A percentile compares a stretch with the other conserved stretches of the same genome.
Evolutionary conservation across 768 basidiomycete genomes (phyloP).

Genomic region (Russula compacta): DNA sequence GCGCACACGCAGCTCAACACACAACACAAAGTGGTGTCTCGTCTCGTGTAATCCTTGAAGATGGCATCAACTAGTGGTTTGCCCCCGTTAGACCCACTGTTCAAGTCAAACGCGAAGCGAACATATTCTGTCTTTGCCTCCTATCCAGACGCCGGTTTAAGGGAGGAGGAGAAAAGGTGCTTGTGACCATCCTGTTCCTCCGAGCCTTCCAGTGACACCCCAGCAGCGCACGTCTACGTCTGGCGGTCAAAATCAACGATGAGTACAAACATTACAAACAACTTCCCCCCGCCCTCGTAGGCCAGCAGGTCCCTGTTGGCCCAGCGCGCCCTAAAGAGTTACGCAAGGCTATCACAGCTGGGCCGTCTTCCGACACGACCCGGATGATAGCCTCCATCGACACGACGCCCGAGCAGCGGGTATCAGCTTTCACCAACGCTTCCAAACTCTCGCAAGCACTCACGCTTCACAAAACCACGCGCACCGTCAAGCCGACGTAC

Average conservation of each 20-base stretch:
- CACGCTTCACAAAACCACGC: constrained; percentile 84
- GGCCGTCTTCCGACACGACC: constrained; percentile 42
- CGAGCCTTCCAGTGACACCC: background rate
- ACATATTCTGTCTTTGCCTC: constrained; percentile 64
- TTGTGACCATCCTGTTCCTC: constrained; percentile 9
- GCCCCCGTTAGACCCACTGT: constrained; percentile 58
- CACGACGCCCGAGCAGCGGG: constrained; percentile 55
- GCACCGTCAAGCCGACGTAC: constrained; percentile 91
- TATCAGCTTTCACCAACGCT: constrained; percentile 61
- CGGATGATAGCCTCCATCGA: constrained; percentile 68
- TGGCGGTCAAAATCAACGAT: constrained; percentile 79
- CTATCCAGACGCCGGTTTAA: constrained; percentile 47
- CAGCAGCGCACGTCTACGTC: constrained; percentile 54
- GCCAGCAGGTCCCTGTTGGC: constrained; percentile 74
- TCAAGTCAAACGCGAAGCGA: constrained; percentile 56
- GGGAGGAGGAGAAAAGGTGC: constrained; percentile 68
- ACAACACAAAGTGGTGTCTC: no score
- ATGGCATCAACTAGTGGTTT: constrained; percentile 36
- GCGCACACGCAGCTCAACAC: background rate
- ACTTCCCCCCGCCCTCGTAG: constrained; percentile 69
- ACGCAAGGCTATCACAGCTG: constrained; percentile 65
- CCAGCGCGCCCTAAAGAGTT: constrained; percentile 62
- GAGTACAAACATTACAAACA: constrained; percentile 85
- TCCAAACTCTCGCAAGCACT: constrained; percentile 79
- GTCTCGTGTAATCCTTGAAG: background rate